Percentiles rank a stretch among this genome's conserved stretches.
These are phyloP conservation scores for Leccinum incarnatum DNA, from an alignment of 768 basidiomycete genomes.

Conservation along the genomic window DNA sequence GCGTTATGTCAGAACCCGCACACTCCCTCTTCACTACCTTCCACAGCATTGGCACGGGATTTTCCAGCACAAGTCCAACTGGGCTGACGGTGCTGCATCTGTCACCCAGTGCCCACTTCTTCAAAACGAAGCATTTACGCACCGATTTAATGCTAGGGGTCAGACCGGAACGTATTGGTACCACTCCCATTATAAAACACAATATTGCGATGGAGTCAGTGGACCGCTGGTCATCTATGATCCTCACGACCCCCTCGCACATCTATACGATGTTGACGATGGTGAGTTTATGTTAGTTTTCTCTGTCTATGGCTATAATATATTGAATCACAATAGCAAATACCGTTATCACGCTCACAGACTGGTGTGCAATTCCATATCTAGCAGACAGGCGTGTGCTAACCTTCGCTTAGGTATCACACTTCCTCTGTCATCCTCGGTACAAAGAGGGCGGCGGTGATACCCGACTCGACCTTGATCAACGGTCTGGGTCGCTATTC, in stretches of 20 bases:
- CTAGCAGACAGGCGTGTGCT: conserved; percentile 6
- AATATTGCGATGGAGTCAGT: conserved; percentile 44
- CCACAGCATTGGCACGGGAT: not conserved
- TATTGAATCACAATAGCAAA: conserved; percentile 18
- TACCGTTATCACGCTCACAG: conserved; percentile 49
- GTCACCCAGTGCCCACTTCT: conserved; percentile 46
- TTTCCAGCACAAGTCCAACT: conserved; percentile 21
- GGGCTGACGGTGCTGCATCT: conserved; percentile 35
- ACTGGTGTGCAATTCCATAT: conserved; percentile 35
- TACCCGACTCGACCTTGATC: conserved; percentile 45
- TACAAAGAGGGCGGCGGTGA: conserved; percentile 1
- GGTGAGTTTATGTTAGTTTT: conserved; percentile 24
- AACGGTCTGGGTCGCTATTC: conserved; percentile 50
- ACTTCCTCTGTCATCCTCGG: conserved; percentile 17
- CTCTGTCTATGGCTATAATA: not conserved
- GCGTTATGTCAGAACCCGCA: not conserved
- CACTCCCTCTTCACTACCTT: conserved; percentile 6
- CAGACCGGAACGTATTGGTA: conserved; percentile 50
- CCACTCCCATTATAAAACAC: conserved; percentile 38
- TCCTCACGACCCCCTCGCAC: conserved; percentile 38
- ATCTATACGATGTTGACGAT: conserved; percentile 47
- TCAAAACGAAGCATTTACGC: conserved; percentile 32
- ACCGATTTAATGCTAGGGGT: conserved; percentile 31
- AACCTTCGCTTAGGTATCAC: conserved; percentile 35
- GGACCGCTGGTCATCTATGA: conserved; percentile 46